These are phyloP conservation scores for Pythium periplocum DNA, from an alignment of 352 stramenopile genomes.

Conservation along the genomic window DNA sequence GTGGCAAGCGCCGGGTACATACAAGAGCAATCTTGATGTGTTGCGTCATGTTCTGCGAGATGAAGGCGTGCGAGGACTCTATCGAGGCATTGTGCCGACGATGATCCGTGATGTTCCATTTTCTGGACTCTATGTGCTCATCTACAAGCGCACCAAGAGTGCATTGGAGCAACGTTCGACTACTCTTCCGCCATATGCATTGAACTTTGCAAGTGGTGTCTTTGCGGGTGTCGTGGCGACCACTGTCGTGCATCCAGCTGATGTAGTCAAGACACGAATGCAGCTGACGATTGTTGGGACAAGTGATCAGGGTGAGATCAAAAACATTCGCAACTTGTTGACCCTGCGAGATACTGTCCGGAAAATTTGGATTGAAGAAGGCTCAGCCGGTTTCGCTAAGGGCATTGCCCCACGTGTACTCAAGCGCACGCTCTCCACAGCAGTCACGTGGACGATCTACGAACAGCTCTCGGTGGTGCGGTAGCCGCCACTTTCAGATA, in stretches of 20 bases:
- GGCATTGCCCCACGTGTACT: conserved; percentile 93
- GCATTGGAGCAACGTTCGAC: conserved; percentile 35
- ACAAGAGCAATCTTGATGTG: conserved; percentile 55
- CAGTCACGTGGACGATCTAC: conserved; percentile 99
- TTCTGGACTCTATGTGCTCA: conserved; percentile 82
- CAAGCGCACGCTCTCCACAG: conserved; percentile 96
- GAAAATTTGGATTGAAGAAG: conserved; percentile 91
- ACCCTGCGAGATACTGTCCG: conserved; percentile 55
- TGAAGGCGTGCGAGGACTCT: conserved; percentile 72
- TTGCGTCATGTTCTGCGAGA: conserved; percentile 57
- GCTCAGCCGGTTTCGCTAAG: conserved; percentile 89
- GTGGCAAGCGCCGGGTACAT: conserved; percentile 59
- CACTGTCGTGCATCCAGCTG: conserved; percentile 76
- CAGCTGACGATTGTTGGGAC: conserved; percentile 66
- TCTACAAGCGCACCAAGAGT: conserved; percentile 73
- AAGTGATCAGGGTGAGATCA: conserved; percentile 19
- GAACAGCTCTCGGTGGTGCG: conserved; percentile 80
- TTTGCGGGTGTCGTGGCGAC: conserved; percentile 72
- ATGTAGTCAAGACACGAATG: conserved; percentile 89
- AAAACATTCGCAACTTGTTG: conserved; percentile 48
- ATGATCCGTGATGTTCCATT: conserved; percentile 86
- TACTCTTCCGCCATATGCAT: conserved; percentile 40
- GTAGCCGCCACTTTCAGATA: conserved; percentile 14
- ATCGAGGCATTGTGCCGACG: conserved; percentile 81
- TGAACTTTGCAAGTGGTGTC: conserved; percentile 80